Conservation (phyloP, 2,329 filamentous ascomycete species). For the Fusarium tricinctum region DNA sequence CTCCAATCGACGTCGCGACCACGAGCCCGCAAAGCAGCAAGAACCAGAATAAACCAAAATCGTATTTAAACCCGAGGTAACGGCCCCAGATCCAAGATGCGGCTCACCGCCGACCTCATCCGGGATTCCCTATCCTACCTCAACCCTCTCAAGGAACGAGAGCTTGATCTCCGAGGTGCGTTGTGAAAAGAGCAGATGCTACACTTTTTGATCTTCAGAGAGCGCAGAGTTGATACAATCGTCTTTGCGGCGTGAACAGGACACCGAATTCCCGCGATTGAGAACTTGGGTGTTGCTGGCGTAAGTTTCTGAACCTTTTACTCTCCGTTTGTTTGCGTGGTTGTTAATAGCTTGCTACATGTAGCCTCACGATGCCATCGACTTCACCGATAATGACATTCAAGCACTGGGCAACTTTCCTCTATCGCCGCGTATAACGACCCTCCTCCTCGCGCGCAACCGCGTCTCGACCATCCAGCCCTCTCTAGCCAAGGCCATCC, state of each 20-base stretch:
- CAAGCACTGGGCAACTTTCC: constrained; percentile 92
- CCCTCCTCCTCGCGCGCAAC: constrained; percentile 90
- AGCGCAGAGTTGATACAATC: constrained; percentile 86
- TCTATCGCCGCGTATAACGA: constrained; percentile 87
- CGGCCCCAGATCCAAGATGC: constrained; percentile 71
- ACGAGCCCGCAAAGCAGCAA: constrained; percentile 2
- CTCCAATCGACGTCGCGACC: constrained; percentile 8
- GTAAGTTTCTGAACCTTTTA: constrained; percentile 66
- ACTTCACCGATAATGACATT: constrained; percentile 99
- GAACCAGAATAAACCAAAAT: not conserved
- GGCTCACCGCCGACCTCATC: constrained; percentile 95
- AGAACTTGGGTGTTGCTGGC: constrained; percentile 95
- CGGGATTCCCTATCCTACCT: constrained; percentile 96
- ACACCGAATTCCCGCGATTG: constrained; percentile 96
- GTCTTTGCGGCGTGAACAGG: constrained; percentile 73
- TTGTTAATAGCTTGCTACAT: constrained; percentile 15
- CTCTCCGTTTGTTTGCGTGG: constrained; percentile 1
- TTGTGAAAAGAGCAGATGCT: constrained; percentile 96
- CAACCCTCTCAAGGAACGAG: constrained; percentile 98
- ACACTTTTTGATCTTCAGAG: constrained; percentile 69
- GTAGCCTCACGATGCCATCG: constrained; percentile 95
- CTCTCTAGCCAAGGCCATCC: constrained; percentile 79
- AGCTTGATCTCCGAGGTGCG: constrained; percentile 99
- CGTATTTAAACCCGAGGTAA: constrained; percentile 45
- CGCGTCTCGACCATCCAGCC: constrained; percentile 86